Conservation (phyloP, 768 basidiomycete species). For the Serendipita sp. region DNA sequence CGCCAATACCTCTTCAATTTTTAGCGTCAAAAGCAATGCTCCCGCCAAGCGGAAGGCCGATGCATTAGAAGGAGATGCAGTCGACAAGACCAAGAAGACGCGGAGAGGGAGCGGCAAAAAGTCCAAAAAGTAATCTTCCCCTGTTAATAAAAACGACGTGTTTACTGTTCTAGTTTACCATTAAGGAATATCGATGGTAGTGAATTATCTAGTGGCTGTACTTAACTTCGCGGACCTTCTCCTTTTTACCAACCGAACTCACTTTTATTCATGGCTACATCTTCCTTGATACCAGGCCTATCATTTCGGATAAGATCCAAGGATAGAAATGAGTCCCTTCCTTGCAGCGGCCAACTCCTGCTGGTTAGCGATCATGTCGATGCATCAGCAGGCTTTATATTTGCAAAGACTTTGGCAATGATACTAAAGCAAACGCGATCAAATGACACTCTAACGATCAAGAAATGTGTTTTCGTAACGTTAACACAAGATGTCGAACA, state of each 20-base stretch:
- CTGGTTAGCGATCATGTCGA: constrained; percentile 1
- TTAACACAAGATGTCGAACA: not conserved
- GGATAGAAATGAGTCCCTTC: not conserved
- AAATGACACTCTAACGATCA: not conserved
- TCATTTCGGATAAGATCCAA: not conserved
- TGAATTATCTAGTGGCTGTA: too few relatives aligned
- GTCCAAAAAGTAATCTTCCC: not conserved
- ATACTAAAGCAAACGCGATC: not conserved
- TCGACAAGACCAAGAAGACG: constrained; percentile 32
- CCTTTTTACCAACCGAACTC: too few relatives aligned
- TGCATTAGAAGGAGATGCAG: constrained; percentile 19
- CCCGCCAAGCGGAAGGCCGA: constrained; percentile 41
- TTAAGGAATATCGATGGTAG: too few relatives aligned
- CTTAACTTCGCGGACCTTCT: too few relatives aligned
- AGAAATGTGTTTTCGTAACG: not conserved
- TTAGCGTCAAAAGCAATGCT: constrained; percentile 47
- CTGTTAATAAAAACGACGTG: not conserved
- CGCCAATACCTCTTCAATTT: constrained; percentile 36
- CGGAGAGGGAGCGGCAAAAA: constrained; percentile 20
- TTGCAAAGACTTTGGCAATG: not conserved
- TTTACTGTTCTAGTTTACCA: not conserved
- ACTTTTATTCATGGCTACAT: too few relatives aligned
- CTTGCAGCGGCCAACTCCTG: not conserved
- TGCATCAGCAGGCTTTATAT: not conserved
- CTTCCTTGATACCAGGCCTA: not conserved